phyloP scores from a whole-genome alignment of 2,329 filamentous ascomycete genomes.

The Calonectria crousiana region DNA sequence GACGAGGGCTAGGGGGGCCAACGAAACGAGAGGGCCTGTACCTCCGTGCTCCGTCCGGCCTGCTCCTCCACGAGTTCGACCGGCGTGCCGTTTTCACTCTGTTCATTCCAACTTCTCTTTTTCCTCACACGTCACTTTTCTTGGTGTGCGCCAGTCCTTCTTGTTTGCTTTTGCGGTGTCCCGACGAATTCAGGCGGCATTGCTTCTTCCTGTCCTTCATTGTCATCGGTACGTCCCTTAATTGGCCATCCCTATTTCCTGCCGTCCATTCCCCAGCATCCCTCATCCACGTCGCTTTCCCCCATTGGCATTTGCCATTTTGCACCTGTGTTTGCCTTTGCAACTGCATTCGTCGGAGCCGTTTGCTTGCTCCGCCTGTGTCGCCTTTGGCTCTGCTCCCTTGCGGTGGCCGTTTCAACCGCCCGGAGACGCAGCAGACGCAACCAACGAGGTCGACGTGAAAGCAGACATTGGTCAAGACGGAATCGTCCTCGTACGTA shows the following conservation, averaged over 20 bases:
- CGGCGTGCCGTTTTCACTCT: slow-evolving; percentile 19
- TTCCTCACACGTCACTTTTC: slow-evolving; percentile 6
- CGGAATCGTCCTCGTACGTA: background rate
- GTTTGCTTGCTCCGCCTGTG: slow-evolving; percentile 12
- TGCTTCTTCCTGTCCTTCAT: slow-evolving; percentile 25
- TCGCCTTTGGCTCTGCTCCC: background rate
- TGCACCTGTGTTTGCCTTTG: slow-evolving; percentile 24
- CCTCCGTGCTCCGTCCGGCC: slow-evolving; percentile 2
- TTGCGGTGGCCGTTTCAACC: slow-evolving; percentile 8
- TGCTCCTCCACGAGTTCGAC: slow-evolving; percentile 21
- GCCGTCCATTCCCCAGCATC: slow-evolving; percentile 20
- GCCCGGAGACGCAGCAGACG: background rate
- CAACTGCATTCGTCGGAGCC: slow-evolving; percentile 22
- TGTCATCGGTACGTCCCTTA: slow-evolving; percentile 37
- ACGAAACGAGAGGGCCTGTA: slow-evolving; percentile 20
- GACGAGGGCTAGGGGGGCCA: slow-evolving; percentile 21
- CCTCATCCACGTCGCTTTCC: slow-evolving; percentile 3
- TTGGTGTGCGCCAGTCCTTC: slow-evolving; percentile 15
- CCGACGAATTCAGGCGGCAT: slow-evolving; percentile 25
- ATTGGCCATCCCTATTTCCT: slow-evolving; percentile 34
- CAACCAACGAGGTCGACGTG: background rate
- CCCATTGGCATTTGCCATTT: slow-evolving; percentile 5
- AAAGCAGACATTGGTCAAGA: background rate
- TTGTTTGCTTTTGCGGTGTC: slow-evolving; percentile 37
- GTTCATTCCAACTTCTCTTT: slow-evolving; percentile 25